Evolutionary conservation across 108 stramenopile species (phyloP), one percentile per base, ranked within the genome.

Genomic region (Cyclotella sp.): DNA sequence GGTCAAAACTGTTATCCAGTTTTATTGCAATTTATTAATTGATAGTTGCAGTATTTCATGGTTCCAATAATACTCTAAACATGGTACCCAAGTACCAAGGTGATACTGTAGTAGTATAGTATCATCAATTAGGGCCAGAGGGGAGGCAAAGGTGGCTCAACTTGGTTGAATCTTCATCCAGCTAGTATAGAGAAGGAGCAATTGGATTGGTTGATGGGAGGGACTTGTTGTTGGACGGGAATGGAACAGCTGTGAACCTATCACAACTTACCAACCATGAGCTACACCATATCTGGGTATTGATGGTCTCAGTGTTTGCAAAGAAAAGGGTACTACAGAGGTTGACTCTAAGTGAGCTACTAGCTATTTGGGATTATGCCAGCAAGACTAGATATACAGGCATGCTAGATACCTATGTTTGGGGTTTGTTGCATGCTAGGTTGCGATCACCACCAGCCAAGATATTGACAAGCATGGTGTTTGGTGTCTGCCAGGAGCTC

Each of bases 381-480:
- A 13, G 27, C 27, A 45, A 45, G 44, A 45, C 13, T 13, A 9
- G 13, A 9, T 45, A 45, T 13, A 9, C 9, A 45, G 44, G 44
- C 9, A 45, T 12, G 13, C 13, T 13, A 45, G 44, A 45, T 45
- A 13, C 44, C 11, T 9, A 45, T 12, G 9, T 57, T 9, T 19
- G n/a, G 9, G 9, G 9, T 15, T 18, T 57, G 24, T 26, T 57
- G n/a, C 14, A 57, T 57, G 55, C 55, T n/a, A 57, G 55, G 18
- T 10, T 57, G 10, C n/a, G 55, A 57, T 57, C 55, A 10, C 55
- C 55, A 16, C 55, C 55, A 24, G 55, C 14, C 10, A 57, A 57
- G 18, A 57, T 57, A 26, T 10, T 45, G 44, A 45, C n/a, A n/a
- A n/a, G n/a, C n/a, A n/a, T n/a, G n/a, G n/a, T n/a, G n/a, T n/a